These are phyloP conservation scores for Fraxinus anomala DNA, from an alignment of 257 asterid genomes.

Conservation along the genomic window DNA sequence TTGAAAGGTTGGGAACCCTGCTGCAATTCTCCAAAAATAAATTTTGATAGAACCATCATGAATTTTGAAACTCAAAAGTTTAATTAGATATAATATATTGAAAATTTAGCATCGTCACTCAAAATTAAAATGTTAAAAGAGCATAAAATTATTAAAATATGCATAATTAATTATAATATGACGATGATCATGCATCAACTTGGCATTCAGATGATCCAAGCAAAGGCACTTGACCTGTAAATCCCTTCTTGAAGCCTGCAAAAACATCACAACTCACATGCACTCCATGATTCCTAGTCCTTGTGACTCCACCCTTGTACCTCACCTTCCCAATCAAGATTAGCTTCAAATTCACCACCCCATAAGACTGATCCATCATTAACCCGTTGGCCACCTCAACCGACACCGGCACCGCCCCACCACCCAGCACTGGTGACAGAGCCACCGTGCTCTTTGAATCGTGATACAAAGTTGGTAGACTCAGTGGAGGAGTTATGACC, in stretches of 20 bases:
- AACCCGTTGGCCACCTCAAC: constrained; percentile 46
- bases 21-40: too few species aligned
- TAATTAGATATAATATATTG: too few species aligned
- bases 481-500: constrained; percentile 49
- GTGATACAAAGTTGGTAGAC: constrained; percentile 60
- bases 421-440: constrained; percentile 61
- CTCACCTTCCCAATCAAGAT: constrained; percentile 50
- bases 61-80: too few species aligned
- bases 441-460: constrained; percentile 61
- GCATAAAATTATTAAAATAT: too few species aligned
- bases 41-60: too few species aligned
- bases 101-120: too few species aligned
- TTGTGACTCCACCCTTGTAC: constrained; percentile 43
- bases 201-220: constrained; percentile 51
- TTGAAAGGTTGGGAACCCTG: too few species aligned
- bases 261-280: constrained; percentile 56
- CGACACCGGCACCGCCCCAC: constrained; percentile 46
- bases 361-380: constrained; percentile 51
- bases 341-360: constrained; percentile 58
- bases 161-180: neutral
- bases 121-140: too few species aligned
- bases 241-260: constrained; percentile 51
- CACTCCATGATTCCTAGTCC: constrained; percentile 36
- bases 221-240: constrained; percentile 54
- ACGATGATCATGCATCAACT: constrained; percentile 28